Evolutionary conservation across 1,284 basidiomycete genomes (phyloP).

Genomic region (Fistulina hepatica): DNA sequence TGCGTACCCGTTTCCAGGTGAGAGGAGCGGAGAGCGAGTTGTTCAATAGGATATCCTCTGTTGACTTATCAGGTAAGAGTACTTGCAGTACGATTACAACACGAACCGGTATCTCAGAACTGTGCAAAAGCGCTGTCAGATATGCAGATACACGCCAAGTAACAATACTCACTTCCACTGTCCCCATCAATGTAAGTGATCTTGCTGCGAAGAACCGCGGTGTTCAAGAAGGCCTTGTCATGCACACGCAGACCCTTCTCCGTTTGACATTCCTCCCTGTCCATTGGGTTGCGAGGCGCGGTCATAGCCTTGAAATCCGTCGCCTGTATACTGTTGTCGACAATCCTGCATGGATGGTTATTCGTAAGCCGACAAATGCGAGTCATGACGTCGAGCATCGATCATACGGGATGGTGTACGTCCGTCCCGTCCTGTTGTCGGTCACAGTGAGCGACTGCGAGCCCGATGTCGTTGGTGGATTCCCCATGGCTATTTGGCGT

Average conservation of each 20-base stretch:
- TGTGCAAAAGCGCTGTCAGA: slow-evolving; percentile 17
- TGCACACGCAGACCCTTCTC: slow-evolving; percentile 67
- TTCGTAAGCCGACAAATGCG: slow-evolving; percentile 4
- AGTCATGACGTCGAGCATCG: neutral
- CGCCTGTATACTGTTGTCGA: slow-evolving; percentile 66
- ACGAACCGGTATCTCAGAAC: slow-evolving; percentile 62
- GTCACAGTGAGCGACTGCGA: slow-evolving; percentile 51
- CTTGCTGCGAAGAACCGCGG: slow-evolving; percentile 68
- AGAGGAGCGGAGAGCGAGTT: slow-evolving; percentile 65
- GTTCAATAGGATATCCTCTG: slow-evolving; percentile 89
- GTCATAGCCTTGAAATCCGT: slow-evolving; percentile 72
- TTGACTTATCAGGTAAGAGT: neutral
- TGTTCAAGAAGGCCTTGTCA: slow-evolving; percentile 79
- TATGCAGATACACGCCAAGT: neutral
- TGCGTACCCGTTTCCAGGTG: slow-evolving; percentile 59
- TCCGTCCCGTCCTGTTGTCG: slow-evolving; percentile 80
- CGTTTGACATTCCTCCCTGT: slow-evolving; percentile 50
- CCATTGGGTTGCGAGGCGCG: slow-evolving; percentile 42
- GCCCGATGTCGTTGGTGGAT: slow-evolving; percentile 5
- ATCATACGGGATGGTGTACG: slow-evolving; percentile 57
- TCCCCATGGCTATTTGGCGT: too few species aligned
- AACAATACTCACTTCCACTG: slow-evolving; percentile 45
- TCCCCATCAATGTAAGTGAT: slow-evolving; percentile 89
- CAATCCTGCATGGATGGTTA: slow-evolving; percentile 40
- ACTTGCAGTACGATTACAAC: neutral